A percentile compares a stretch with the other conserved stretches of the same genome.
Conservation (phyloP, 176 grass and related monocot genomes). For the Rhynchospora pubera region DNA sequence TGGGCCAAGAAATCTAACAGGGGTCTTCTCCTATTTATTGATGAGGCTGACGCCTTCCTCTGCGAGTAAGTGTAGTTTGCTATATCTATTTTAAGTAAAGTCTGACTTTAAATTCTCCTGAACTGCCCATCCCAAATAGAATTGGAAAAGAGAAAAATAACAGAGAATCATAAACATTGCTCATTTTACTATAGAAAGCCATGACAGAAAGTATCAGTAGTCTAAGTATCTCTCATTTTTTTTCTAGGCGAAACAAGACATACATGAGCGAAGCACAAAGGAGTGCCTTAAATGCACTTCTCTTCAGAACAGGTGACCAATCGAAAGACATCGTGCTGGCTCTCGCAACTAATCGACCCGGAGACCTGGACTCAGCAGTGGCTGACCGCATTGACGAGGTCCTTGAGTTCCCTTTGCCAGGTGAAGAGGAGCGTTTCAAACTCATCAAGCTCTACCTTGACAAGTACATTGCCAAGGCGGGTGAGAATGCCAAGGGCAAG, state of each 20-base stretch:
- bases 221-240: conserved; percentile 6
- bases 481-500: conserved; percentile 45
- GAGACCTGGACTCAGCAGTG: conserved; percentile 89
- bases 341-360: conserved; percentile 88
- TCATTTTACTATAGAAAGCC: neutral
- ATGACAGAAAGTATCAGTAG: neutral
- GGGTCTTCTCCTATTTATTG: conserved; percentile 92
- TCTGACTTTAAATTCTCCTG: neutral
- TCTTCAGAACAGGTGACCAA: conserved; percentile 91
- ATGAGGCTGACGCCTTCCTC: conserved; percentile 96
- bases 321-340: conserved; percentile 93
- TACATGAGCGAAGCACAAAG: conserved; percentile 99
- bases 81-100: neutral
- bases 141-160: neutral
- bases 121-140: neutral
- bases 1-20: conserved; percentile 97
- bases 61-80: conserved; percentile 68
- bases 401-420: conserved; percentile 85
- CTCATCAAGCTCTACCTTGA: conserved; percentile 83
- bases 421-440: conserved; percentile 84
- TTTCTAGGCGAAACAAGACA: conserved; percentile 81
- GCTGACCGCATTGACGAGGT: conserved; percentile 93
- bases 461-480: conserved; percentile 74
- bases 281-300: conserved; percentile 96
- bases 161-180: neutral